Evolutionary conservation across 257 asterid species (phyloP).

Genomic region (Scutellaria baicalensis): DNA sequence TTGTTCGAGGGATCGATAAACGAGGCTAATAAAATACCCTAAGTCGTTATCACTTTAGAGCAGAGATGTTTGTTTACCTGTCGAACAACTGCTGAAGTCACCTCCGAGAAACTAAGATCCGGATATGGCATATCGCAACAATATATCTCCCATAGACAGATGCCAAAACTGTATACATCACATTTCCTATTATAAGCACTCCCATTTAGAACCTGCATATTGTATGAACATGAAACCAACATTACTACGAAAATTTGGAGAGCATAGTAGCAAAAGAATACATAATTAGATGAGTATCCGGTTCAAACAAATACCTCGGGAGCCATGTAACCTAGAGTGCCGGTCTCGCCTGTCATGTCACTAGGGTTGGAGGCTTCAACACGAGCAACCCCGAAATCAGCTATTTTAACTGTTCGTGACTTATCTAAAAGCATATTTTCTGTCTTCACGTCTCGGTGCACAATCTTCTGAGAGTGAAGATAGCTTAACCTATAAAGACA

Average conservation of each 20-base stretch:
- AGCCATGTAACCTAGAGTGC: constrained; percentile 85
- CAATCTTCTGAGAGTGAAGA: constrained; percentile 69
- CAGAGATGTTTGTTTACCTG: constrained; percentile 33
- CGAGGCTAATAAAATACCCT: neutral
- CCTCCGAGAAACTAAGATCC: constrained; percentile 73
- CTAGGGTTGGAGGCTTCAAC: constrained; percentile 76
- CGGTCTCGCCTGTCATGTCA: constrained; percentile 81
- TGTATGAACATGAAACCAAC: neutral
- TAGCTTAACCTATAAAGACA: constrained; percentile 46
- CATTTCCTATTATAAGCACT: constrained; percentile 60
- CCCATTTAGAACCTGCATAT: constrained; percentile 62
- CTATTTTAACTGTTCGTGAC: constrained; percentile 56
- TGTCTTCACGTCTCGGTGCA: constrained; percentile 75
- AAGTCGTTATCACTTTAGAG: neutral
- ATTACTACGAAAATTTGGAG: neutral
- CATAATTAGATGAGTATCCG: too few relatives aligned
- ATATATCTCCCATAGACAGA: constrained; percentile 71
- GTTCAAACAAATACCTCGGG: constrained; percentile 44
- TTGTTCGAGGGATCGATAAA: neutral
- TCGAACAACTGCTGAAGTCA: constrained; percentile 74
- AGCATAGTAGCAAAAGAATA: neutral
- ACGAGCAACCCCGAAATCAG: constrained; percentile 76
- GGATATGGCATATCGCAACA: constrained; percentile 84
- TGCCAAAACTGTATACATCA: constrained; percentile 73
- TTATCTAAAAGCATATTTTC: constrained; percentile 73